Evolutionary conservation across 164 flowering plant genomes (phyloP).

Genomic region (Vitis labrusca): DNA sequence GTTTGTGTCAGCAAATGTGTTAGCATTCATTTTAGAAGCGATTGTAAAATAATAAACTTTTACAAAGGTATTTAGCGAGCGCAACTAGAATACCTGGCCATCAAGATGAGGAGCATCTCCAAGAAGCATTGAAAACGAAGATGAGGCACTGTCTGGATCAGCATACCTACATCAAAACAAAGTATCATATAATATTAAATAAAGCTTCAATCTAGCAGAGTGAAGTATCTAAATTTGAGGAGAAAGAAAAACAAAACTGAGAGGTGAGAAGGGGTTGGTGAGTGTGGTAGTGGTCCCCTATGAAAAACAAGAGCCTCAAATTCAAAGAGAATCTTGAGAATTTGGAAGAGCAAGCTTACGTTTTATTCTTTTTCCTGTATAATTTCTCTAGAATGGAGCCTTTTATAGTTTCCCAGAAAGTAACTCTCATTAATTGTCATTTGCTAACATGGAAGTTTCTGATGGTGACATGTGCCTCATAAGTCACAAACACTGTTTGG

Average conservation of each 20-base stretch:
- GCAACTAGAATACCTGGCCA: conserved; percentile 49
- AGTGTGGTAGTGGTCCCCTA: too few species aligned
- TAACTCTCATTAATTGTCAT: too few species aligned
- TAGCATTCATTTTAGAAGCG: not conserved
- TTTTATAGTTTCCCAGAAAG: too few species aligned
- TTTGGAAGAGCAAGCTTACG: too few species aligned
- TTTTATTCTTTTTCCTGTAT: too few species aligned
- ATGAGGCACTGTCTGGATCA: conserved; percentile 82
- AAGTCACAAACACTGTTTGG: too few species aligned
- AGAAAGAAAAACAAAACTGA: not conserved
- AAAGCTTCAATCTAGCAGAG: not conserved
- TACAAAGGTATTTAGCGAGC: not conserved
- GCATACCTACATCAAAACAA: conserved; percentile 44
- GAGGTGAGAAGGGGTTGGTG: too few species aligned
- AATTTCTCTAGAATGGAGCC: too few species aligned
- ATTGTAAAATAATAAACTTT: not conserved
- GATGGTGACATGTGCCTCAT: too few species aligned
- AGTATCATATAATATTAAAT: not conserved
- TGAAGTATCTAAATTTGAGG: not conserved
- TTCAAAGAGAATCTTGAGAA: too few species aligned
- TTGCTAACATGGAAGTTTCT: too few species aligned
- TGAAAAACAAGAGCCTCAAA: too few species aligned
- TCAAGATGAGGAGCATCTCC: conserved; percentile 99
- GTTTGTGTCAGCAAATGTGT: not conserved
- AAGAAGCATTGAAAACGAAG: conserved; percentile 94